These are phyloP conservation scores for Panus rudis DNA, from an alignment of 768 basidiomycete genomes.

Conservation along the genomic window DNA sequence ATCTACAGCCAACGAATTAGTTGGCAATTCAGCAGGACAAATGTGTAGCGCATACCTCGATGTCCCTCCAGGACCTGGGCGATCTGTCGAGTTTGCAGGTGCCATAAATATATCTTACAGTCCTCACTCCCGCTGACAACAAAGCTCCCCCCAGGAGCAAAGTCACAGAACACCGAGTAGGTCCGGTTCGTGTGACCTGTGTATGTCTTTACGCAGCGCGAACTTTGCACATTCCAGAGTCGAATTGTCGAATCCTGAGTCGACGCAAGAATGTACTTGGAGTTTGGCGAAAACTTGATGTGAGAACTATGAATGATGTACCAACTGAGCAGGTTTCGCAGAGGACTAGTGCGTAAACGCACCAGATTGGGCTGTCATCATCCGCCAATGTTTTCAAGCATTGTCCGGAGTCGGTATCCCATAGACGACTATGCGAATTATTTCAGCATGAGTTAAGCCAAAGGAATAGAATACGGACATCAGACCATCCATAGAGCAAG, in stretches of 20 bases:
- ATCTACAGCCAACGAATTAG: slow-evolving; percentile 24
- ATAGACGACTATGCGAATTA: slow-evolving; percentile 65
- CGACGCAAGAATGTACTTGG: slow-evolving; percentile 79
- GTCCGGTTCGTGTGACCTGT: slow-evolving; percentile 81
- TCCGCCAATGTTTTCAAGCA: slow-evolving; percentile 96
- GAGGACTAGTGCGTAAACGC: too few species aligned
- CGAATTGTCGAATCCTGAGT: slow-evolving; percentile 94
- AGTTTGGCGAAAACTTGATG: slow-evolving; percentile 90
- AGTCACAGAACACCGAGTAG: slow-evolving; percentile 70
- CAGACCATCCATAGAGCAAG: slow-evolving; percentile 93
- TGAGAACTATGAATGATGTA: slow-evolving; percentile 50
- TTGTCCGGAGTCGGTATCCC: slow-evolving; percentile 96
- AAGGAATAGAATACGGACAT: slow-evolving; percentile 52
- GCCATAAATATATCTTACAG: slow-evolving; percentile 82
- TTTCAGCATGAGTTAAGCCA: background rate
- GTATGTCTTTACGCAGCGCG: slow-evolving; percentile 90
- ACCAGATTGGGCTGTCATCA: slow-evolving; percentile 94
- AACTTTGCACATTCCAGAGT: slow-evolving; percentile 89
- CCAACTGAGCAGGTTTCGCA: background rate
- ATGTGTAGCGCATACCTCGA: slow-evolving; percentile 43
- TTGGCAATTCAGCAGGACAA: slow-evolving; percentile 18
- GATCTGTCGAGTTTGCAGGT: slow-evolving; percentile 74
- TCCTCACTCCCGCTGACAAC: slow-evolving; percentile 91
- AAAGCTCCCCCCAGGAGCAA: slow-evolving; percentile 56
- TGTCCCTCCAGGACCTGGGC: slow-evolving; percentile 75